Base-by-base conservation (phyloP, 768 basidiomycete species). In the Cyclocybe cylindracea region DNA sequence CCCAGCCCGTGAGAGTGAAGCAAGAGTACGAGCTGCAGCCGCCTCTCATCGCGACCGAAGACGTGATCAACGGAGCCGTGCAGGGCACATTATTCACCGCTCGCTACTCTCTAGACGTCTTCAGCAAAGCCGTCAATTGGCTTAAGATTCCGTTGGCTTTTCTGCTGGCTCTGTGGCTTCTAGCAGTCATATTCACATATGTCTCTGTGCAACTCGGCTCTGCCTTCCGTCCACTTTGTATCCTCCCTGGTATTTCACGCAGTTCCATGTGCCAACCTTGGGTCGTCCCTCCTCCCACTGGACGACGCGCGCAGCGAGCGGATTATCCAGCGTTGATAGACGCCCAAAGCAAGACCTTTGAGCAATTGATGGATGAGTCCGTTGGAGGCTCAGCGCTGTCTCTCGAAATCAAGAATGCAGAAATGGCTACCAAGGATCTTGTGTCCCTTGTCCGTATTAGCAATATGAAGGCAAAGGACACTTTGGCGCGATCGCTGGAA, bases 341-440 rank as follows among this genome's bases (percentile, higher is more conserved):
- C 10, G 73, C 83, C 4, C 85, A 91, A 54, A 78, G 77, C 51
- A 71, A 78, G 39, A 78, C 79, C 1, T 83, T 91, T 50, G 85
- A 83, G 47, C 74, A 87, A 56, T 67, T 91, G 13, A 64, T 86
- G 19, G 82, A 80, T 43, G 80, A 83, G 41, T 74, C 84, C 0
- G 73, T 78, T 0, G 83, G 85, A 2, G 79, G 82, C 0, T 80
- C 85, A 0, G 75, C 74, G 5, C 63, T 92, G 35, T 81, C 86
- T 4, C 62, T 88, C 39, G 81, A 88, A 49, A 79, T 92, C 56
- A 83, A 89, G 68, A 85, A 84, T 64, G 84, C 87, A 10, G 85
- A 91, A 58, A 84, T 91, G 79, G 90, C 88, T 10, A 87, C 85
- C 1, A 71, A 67, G 18, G 89, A 92, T 62, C 73, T 92, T 46